Base-by-base conservation (phyloP, 2,329 filamentous ascomycete genomes). In the Cordyceps farinosa region DNA sequence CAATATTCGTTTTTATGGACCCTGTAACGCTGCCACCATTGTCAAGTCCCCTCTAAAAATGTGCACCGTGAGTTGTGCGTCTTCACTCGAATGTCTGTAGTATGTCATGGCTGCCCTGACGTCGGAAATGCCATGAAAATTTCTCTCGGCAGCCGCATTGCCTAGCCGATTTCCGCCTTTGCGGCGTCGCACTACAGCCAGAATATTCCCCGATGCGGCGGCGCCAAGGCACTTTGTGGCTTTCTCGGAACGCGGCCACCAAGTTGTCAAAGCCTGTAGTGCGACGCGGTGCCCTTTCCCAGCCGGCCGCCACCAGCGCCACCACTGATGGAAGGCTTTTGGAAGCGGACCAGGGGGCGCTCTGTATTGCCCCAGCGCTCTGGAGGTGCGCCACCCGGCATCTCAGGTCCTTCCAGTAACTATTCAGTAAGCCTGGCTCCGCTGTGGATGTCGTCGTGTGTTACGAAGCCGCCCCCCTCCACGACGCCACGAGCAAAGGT, bases 301-400 rank as follows among this genome's bases (percentile, higher is more conserved):
- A 22, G 40, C 40, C 45, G 45, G 29, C 36, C 57, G 57, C 57
- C 57, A 52, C 57, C 22, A 42, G 30, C 57, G 57, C 57, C 57
- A 61, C 57, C 22, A 29, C 7, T 27, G 36, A 42, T 36, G 48
- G 47, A 42, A 58, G 55, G n/a, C 17, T 44, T 58, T 48, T 58
- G 44, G 55, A 58, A 58, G 32, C 32, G 42, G 36, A 48, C 30
- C 5, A 22, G 42, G n/a, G 30, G n/a, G 44, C 27, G 6, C 54
- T 47, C 30, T 27, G 29, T 10, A 30, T 57, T 27, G 36, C 11
- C 40, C 40, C 36, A 50, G 38, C 47, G 50, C 45, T 30, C 54
- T 54, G 50, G 50, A 45, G 29, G 58, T 61, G 58, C 58, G 58
- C 48, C 58, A 61, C 58, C 32, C 58, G 50, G 40, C 57, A 52